Evolutionary conservation across 1,284 basidiomycete genomes (phyloP), one percentile per base, ranked within the genome.

Genomic region (Apiotrichum mycotoxinovorans): DNA sequence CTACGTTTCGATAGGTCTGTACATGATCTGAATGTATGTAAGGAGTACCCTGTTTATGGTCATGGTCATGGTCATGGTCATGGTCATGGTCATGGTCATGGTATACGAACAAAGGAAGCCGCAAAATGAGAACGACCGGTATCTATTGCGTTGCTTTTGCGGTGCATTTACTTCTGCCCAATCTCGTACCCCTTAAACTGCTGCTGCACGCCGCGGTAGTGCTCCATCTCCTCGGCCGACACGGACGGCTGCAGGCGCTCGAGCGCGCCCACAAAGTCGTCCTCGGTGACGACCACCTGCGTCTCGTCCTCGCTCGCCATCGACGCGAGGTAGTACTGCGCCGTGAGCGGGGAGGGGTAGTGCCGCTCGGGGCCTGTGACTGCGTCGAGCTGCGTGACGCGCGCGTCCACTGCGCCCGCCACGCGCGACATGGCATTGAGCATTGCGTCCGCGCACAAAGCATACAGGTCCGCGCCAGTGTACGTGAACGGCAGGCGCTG

Each of bases 401-500:
- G 84, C 8, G 70, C 71, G 61, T 96, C 95, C 15, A 98, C 80
- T 48, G 84, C 84, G 63, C 83, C 82, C 0, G 96, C 93, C 64
- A 88, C 92, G 43, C 89, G 81, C 25, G 91, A 87, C 87, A 98
- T 96, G 9, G 95, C 91, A 71, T 91, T 91, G 48, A 99, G 82
- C 83, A 98, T 86, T 1, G 95, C 93, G 73, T 99, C 96, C 4
- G 92, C 89, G 73, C 95, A 98, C 17, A 99, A 80, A 0, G 96
- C 95, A 78, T 99, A 98, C 66, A 98, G 93, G 76, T 99, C 96
- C 35, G 96, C 96, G 26, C 96, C 93, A 4, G 93, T 97, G 69
- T 88, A 91, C 72, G 95, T 92, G 80, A 96, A 91, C 0, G 92
- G 87, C 62, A 93, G 98, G 52, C 81, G 79, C 40, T 87, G 81